phyloP scores from a whole-genome alignment of 2,329 filamentous ascomycete species.

The Periconia sp. region DNA sequence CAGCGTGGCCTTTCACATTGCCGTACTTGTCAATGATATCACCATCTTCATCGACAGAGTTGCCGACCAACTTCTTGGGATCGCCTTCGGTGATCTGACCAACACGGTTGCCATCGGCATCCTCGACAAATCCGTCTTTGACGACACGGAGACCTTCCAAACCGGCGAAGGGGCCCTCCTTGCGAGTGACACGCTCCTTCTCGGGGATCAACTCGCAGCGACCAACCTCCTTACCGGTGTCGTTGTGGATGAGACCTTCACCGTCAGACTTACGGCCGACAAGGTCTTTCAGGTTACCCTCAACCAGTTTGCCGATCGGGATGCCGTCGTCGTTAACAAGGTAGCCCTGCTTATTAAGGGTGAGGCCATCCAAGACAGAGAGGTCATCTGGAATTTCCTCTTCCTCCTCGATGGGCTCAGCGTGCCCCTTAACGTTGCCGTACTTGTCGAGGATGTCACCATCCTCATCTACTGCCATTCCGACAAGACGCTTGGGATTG shows the following conservation, averaged over 20 bases:
- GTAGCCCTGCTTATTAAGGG: conserved; percentile 64
- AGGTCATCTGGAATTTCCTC: conserved; percentile 55
- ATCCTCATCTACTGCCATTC: conserved; percentile 66
- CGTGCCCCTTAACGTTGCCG: conserved; percentile 67
- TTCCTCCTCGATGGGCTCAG: conserved; percentile 57
- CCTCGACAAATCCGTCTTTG: conserved; percentile 74
- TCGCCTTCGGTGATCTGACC: conserved; percentile 76
- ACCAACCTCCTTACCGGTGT: conserved; percentile 62
- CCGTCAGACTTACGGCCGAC: conserved; percentile 62
- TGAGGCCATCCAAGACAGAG: conserved; percentile 60
- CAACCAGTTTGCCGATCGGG: conserved; percentile 62
- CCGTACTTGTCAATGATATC: conserved; percentile 81
- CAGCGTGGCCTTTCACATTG: conserved; percentile 65
- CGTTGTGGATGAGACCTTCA: conserved; percentile 62
- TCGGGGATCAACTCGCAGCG: conserved; percentile 64
- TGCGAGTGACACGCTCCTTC: conserved; percentile 60
- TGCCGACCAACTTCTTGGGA: conserved; percentile 72
- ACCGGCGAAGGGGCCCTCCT: conserved; percentile 73
- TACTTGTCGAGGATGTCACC: conserved; percentile 67
- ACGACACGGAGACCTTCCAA: conserved; percentile 68
- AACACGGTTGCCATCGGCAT: conserved; percentile 79
- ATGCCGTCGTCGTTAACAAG: conserved; percentile 61
- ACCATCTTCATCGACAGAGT: conserved; percentile 79
- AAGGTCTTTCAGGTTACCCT: conserved; percentile 63
- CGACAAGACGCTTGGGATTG: conserved; percentile 65